Conservation (phyloP, 176 grass and related monocot genomes). For the Musa itinerans region DNA sequence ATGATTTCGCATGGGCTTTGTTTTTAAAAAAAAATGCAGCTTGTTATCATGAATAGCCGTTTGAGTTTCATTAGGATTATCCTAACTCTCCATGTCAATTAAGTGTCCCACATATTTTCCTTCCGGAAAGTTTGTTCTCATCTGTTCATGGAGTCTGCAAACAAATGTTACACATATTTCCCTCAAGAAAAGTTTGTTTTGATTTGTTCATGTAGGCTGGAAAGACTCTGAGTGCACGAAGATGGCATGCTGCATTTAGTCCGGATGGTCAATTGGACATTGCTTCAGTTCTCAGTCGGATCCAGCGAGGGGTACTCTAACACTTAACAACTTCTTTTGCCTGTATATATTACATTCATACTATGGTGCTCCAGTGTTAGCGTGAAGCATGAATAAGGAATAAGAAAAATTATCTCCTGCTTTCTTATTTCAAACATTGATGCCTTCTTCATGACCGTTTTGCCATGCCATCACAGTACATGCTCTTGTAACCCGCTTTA, state of each 20-base stretch:
- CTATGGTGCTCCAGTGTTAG: constrained; percentile 4
- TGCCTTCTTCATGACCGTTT: neutral
- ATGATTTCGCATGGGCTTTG: too few species aligned
- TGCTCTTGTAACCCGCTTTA: too few species aligned
- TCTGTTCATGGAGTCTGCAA: constrained; percentile 1
- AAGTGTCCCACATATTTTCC: neutral
- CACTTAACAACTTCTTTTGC: constrained; percentile 7
- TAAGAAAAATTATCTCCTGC: neutral
- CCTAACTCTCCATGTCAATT: neutral
- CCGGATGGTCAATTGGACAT: constrained; percentile 86
- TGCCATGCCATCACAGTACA: too few species aligned
- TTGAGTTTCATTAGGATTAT: neutral
- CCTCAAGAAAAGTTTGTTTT: constrained; percentile 15
- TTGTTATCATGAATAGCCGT: neutral
- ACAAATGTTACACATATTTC: constrained; percentile 6
- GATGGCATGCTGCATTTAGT: constrained; percentile 90
- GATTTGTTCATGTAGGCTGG: constrained; percentile 53
- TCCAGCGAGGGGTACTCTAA: constrained; percentile 75
- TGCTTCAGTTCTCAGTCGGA: constrained; percentile 76
- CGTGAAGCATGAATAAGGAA: neutral
- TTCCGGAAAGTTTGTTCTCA: neutral
- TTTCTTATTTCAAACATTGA: neutral
- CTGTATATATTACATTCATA: neutral
- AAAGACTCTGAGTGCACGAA: constrained; percentile 85
- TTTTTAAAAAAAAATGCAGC: neutral